Base-by-base conservation (phyloP, 331 rosid species). In the Saraca asoca region DNA sequence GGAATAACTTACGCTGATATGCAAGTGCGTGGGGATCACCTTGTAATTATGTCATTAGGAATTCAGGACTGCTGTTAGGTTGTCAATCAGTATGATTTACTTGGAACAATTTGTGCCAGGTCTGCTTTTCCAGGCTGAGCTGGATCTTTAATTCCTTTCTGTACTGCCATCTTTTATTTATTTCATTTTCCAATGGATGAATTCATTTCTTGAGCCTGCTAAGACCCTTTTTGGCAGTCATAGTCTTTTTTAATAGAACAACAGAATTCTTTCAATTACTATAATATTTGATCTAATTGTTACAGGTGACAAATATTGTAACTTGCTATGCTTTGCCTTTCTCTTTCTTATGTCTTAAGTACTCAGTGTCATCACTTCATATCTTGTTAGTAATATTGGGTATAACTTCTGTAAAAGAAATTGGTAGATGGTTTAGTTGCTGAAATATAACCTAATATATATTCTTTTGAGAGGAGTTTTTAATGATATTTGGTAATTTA, bases 311-410 rank as follows among this genome's bases (percentile, higher is more conserved):
- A 5, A 35, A 38, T 38, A 38, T 38, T 38, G 7, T 38, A 38
- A 0, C 3, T 5, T 38, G 42, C 42, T 9, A 2, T 38, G 42
- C 42, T 2, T 44, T 44, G 14, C 50, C 50, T 11, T 44, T 44
- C 8, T 2, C 0, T 15, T 15, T 15, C 33, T 20, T 12, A 13
- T 46, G 24, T 29, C 49, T 14, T 46, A 2, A 14, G 10, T 62
- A 42, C 24, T 17, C 19, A 17, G 51, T 18, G 20, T 19, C 35
- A 18, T 15, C 19, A 35, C 7, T 70, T 37, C 5, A 45, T 46
- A 58, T 58, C 35, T 69, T 12, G 56, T 43, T 24, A n/a, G 45
- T 73, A n/a, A 33, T 20, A 5, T 33, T 33, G 31, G 31, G 31
- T 24, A 24, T 24, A 24, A 24, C 31, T 24, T 3, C 31, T 24